These are phyloP conservation scores for Picea abies DNA, from an alignment of 83 land plant genomes.

Conservation along the genomic window DNA sequence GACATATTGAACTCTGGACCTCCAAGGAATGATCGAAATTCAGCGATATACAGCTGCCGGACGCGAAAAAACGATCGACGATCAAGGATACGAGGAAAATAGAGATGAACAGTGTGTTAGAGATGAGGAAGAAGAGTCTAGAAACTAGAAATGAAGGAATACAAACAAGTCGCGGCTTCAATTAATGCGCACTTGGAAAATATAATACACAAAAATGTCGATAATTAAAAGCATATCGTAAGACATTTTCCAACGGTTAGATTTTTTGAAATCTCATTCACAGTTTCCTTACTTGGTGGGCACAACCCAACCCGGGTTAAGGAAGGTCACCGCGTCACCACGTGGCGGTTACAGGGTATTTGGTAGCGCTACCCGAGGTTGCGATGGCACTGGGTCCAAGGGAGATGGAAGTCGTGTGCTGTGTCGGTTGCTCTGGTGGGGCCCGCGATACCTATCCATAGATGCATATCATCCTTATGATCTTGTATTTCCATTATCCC, in stretches of 20 bases:
- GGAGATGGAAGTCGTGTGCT: not conserved
- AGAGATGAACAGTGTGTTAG: not conserved
- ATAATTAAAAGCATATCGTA: not conserved
- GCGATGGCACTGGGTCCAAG: not conserved
- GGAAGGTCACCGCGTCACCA: not conserved
- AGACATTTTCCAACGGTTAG: conserved; percentile 10
- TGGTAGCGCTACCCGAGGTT: not conserved
- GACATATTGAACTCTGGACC: not conserved
- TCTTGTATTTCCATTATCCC: too few relatives aligned
- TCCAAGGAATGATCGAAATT: not conserved
- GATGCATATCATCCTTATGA: too few relatives aligned
- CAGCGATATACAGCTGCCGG: not conserved
- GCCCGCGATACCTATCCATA: not conserved
- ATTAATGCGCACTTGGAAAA: not conserved
- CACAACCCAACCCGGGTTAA: not conserved
- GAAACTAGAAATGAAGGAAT: not conserved
- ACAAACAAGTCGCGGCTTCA: conserved; percentile 1
- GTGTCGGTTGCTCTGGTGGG: not conserved
- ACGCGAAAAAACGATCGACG: not conserved
- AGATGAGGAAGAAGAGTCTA: not conserved
- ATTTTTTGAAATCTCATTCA: conserved; percentile 4
- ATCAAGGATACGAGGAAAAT: not conserved
- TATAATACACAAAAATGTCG: not conserved
- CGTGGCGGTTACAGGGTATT: not conserved
- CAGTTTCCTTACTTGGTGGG: too few relatives aligned